Base-by-base conservation (phyloP, 2,329 filamentous ascomycete species). In the Fusarium nurragi region DNA sequence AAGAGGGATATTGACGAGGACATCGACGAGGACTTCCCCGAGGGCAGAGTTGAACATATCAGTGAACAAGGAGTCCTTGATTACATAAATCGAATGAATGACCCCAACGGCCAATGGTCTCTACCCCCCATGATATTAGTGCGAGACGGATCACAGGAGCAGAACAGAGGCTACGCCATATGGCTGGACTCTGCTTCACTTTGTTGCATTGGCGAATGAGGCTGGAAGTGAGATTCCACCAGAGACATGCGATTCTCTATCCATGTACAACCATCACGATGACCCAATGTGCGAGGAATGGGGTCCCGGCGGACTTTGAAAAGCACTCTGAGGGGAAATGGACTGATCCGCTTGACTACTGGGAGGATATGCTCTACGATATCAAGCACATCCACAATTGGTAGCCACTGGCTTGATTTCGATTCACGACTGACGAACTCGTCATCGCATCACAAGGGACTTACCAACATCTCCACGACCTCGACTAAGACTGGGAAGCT, bases 81-180 rank as follows among this genome's bases (percentile, higher is more conserved):
- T 5, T 55, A 52, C 12, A 28, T 55, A 6, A 55, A 55, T 14
- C 19, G 14, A 6, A 3, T 6, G 5, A 14, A n/a, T 0, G 1
- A 14, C 3, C 4, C 4, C 6, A 2, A 9, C 11, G 36, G 6
- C 5, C 6, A 19, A 9, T 19, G 6, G 7, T 13, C 22, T 14
- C 19, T 11, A 6, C 28, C 13, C 3, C 13, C 6, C n/a, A 49
- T 40, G 25, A 41, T 12, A 34, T 55, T 13, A 38, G 34, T 2
- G 43, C n/a, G 4, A 44, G 38, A 23, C 25, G 55, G 25, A 22
- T 26, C 4, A 16, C 4, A 34, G 21, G 2, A 50, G 49, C 14
- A 12, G 3, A 13, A 39, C 34, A 13, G 39, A 56, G 19, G 30
- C 56, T 14, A 46, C 39, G 14, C 59, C 56, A 2, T 61, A 50